Percentiles rank a stretch among this genome's conserved stretches.
Conservation (phyloP, 495 filamentous ascomycete species). For the Neurospora tetraspora region DNA sequence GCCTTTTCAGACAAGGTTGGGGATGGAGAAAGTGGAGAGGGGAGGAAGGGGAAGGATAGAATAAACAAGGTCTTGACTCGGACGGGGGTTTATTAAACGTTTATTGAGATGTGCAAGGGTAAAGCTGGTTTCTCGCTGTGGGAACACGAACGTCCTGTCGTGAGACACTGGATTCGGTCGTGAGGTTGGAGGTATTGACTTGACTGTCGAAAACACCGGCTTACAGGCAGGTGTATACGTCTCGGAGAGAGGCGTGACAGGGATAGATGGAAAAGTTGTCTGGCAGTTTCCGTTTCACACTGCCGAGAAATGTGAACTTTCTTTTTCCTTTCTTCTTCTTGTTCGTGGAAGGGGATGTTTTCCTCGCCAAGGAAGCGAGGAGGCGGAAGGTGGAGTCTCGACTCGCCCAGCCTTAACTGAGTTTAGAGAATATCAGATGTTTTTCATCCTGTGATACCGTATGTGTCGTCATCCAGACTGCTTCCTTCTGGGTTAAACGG, state of each 20-base stretch:
- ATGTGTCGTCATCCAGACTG: neutral
- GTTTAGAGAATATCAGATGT: neutral
- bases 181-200: neutral
- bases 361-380: neutral
- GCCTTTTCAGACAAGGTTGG: neutral
- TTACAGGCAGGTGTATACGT: neutral
- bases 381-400: neutral
- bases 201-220: neutral
- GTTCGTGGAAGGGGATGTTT: neutral
- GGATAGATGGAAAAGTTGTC: neutral
- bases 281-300: neutral
- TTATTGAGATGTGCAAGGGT: neutral
- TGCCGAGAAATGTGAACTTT: neutral
- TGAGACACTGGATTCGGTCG: neutral
- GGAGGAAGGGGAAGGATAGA: neutral
- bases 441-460: neutral
- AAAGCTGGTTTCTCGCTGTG: neutral
- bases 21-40: neutral
- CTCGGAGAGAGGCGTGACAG: neutral
- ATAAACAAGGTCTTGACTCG: neutral
- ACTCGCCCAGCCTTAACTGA: neutral
- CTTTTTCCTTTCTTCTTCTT: neutral
- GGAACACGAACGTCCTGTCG: neutral
- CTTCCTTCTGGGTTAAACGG: neutral
- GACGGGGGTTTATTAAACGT: neutral